A percentile compares a stretch with the other conserved stretches of the same genome.
Evolutionary conservation across 2,329 filamentous ascomycete genomes (phyloP).

Genomic region (Dendryphion nanum): DNA sequence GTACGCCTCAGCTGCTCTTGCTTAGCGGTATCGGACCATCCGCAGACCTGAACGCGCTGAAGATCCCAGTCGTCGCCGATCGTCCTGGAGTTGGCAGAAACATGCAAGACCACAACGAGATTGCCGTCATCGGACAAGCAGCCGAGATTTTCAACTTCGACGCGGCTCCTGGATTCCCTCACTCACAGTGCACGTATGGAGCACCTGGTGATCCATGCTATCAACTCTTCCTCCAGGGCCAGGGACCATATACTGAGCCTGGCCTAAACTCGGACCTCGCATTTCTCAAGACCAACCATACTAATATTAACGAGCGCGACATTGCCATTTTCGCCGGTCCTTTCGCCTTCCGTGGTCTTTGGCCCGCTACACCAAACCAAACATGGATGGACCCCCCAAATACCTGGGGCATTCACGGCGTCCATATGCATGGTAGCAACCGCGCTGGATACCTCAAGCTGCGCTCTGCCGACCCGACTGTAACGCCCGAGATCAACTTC

Average conservation of each 20-base stretch:
- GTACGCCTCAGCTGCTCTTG: no score
- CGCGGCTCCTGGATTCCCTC: constrained; percentile 25
- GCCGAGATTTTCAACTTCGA: constrained; percentile 14
- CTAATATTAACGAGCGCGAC: no score
- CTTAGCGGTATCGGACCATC: constrained; percentile 60
- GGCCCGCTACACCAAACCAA: constrained; percentile 17
- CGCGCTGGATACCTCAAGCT: constrained; percentile 59
- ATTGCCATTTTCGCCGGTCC: no score
- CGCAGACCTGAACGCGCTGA: constrained; percentile 50
- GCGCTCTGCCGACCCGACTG: constrained; percentile 58
- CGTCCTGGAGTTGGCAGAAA: constrained; percentile 56
- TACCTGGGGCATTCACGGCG: constrained; percentile 25
- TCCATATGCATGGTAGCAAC: constrained; percentile 54
- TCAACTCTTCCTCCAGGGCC: constrained; percentile 24
- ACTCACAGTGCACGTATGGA: constrained; percentile 16
- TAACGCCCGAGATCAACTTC: constrained; percentile 56
- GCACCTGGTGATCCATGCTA: constrained; percentile 31
- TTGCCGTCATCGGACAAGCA: constrained; percentile 15
- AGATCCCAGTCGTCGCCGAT: no score
- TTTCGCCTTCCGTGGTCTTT: constrained; percentile 13
- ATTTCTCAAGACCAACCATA: not conserved
- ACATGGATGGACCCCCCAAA: constrained; percentile 17
- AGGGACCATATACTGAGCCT: constrained; percentile 21
- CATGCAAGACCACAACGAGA: constrained; percentile 24
- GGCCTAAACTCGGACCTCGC: not conserved